Percentiles rank a stretch among this genome's conserved stretches.
Evolutionary conservation across 176 grass and related monocot genomes (phyloP).

Genomic region (Bonia amplexicaulis): DNA sequence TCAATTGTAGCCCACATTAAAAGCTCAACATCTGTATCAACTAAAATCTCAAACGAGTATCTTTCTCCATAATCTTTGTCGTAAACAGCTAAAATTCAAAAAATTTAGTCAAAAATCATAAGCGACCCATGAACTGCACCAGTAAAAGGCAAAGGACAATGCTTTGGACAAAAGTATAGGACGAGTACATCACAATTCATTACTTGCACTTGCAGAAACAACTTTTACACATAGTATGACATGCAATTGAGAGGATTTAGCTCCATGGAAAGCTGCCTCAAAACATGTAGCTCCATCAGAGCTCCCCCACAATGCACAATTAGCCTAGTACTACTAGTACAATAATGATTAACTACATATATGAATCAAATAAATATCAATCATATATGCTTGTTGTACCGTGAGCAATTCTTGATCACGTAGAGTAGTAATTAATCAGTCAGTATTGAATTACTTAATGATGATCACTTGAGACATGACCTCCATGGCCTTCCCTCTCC

Average conservation of each 20-base stretch:
- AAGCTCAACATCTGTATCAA: too few relatives aligned
- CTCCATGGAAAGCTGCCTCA: slow-evolving; percentile 67
- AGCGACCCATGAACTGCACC: too few relatives aligned
- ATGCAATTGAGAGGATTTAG: slow-evolving; percentile 29
- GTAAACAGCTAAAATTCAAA: too few relatives aligned
- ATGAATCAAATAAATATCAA: slow-evolving; percentile 43
- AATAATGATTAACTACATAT: slow-evolving; percentile 11
- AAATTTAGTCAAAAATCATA: too few relatives aligned
- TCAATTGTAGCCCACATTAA: too few relatives aligned
- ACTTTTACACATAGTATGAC: slow-evolving; percentile 35
- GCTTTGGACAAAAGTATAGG: slow-evolving; percentile 27
- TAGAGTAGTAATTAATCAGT: slow-evolving; percentile 4
- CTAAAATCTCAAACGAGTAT: too few relatives aligned
- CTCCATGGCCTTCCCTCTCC: neutral
- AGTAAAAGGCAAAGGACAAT: slow-evolving; percentile 17
- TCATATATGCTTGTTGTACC: slow-evolving; percentile 19
- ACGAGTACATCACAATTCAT: slow-evolving; percentile 12
- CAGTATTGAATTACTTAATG: slow-evolving; percentile 17
- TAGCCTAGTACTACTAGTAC: slow-evolving; percentile 17
- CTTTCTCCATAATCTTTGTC: too few relatives aligned
- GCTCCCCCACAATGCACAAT: slow-evolving; percentile 36
- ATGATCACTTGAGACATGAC: neutral
- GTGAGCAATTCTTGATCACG: slow-evolving; percentile 35
- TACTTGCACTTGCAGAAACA: slow-evolving; percentile 30
- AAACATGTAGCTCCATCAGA: slow-evolving; percentile 86